Conservation (phyloP, 108 stramenopile species). For the Asterionellopsis glacialis region DNA sequence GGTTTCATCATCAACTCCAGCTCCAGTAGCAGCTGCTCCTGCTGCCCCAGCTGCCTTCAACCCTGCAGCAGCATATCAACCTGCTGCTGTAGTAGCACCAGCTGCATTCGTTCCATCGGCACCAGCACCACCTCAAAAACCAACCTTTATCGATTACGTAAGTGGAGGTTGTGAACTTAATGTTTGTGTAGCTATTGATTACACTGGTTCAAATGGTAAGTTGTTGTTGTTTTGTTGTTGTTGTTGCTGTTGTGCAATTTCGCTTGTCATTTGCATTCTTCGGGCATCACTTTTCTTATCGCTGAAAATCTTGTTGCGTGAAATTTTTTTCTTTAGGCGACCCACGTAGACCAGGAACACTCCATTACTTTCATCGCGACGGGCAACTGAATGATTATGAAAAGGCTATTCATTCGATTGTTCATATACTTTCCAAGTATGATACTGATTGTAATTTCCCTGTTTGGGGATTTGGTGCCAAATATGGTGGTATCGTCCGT, state of each 20-base stretch:
- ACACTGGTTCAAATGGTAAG: constrained; percentile 87
- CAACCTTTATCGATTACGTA: constrained; percentile 47
- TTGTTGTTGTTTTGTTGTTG: not conserved
- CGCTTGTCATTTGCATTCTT: too few species aligned
- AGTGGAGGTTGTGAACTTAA: constrained; percentile 49
- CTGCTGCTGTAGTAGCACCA: not conserved
- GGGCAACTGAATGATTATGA: constrained; percentile 63
- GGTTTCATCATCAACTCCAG: constrained; percentile 1
- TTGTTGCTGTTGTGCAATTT: constrained; percentile 7
- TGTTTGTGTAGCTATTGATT: constrained; percentile 83
- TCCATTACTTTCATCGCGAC: constrained; percentile 56
- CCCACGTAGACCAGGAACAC: constrained; percentile 67
- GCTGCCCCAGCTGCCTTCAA: not conserved
- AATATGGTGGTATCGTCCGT: constrained; percentile 67
- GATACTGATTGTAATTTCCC: constrained; percentile 81
- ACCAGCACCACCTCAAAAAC: constrained; percentile 1
- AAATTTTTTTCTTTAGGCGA: constrained; percentile 61
- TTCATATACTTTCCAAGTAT: constrained; percentile 62
- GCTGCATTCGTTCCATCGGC: not conserved
- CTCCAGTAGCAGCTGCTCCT: not conserved
- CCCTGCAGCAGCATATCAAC: not conserved
- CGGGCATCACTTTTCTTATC: too few species aligned
- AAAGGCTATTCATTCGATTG: constrained; percentile 63
- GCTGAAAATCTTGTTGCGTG: too few species aligned
- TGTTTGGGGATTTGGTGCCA: constrained; percentile 89